A percentile compares a stretch with the other conserved stretches of the same genome.
Evolutionary conservation across 768 basidiomycete species (phyloP).

Genomic region (Gloeophyllum trabeum): DNA sequence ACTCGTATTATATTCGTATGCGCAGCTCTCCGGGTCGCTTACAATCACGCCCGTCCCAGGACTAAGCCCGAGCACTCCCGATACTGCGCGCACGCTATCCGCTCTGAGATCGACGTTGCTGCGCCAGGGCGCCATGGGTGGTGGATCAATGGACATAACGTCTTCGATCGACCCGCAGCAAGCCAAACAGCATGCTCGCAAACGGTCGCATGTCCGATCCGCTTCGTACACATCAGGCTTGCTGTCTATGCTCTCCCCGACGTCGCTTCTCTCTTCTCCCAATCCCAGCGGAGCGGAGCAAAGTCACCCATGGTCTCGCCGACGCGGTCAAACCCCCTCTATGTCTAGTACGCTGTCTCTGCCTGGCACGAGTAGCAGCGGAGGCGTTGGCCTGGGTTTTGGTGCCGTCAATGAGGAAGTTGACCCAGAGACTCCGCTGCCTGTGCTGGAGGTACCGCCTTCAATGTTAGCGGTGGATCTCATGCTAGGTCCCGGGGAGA

Average conservation of each 20-base stretch:
- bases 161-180: constrained; percentile 23
- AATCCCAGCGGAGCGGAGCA: constrained; percentile 5
- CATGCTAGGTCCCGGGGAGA: constrained; percentile 71
- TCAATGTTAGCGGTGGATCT: constrained; percentile 88
- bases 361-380: not conserved
- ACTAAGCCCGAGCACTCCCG: constrained; percentile 17
- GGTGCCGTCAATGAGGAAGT: constrained; percentile 25
- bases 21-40: constrained; percentile 63
- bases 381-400: constrained; percentile 21
- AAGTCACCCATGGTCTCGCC: not conserved
- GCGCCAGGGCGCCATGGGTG: constrained; percentile 41
- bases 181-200: not conserved
- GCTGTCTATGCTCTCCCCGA: constrained; percentile 19
- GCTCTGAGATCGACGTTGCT: constrained; percentile 38
- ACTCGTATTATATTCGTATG: constrained; percentile 77
- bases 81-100: constrained; percentile 29
- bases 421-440: constrained; percentile 58
- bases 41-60: constrained; percentile 40
- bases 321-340: not conserved
- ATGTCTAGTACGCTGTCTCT: not conserved
- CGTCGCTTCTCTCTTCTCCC: constrained; percentile 7
- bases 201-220: constrained; percentile 7
- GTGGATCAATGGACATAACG: constrained; percentile 75
- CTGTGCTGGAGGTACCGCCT: constrained; percentile 79
- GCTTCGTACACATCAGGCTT: constrained; percentile 24